phyloP scores from a whole-genome alignment of 2,329 filamentous ascomycete species.

The Pezicula carpinea region DNA sequence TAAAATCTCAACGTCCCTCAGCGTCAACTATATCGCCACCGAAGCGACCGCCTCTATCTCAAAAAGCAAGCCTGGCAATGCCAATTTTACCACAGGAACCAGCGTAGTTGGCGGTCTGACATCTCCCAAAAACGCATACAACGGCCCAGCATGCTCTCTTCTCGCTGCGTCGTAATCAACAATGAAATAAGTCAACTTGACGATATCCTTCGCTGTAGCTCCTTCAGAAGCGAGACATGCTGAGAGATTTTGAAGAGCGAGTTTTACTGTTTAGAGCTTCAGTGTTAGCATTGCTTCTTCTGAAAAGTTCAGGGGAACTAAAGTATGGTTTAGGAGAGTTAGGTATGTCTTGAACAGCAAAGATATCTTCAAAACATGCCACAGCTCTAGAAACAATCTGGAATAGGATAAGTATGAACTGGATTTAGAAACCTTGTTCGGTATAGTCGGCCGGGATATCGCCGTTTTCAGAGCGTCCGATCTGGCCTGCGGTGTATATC shows the following conservation, averaged over 20 bases:
- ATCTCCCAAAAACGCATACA: neutral
- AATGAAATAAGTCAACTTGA: constrained; percentile 1
- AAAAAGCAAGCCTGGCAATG: neutral
- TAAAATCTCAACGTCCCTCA: too few species aligned
- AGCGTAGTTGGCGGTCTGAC: neutral
- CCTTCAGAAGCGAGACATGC: neutral
- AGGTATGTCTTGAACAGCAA: too few species aligned
- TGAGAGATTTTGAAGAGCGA: neutral
- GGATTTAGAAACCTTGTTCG: neutral
- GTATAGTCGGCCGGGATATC: neutral
- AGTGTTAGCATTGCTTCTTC: too few species aligned
- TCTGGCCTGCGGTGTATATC: constrained; percentile 1
- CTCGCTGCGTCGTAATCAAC: neutral
- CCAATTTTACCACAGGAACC: neutral
- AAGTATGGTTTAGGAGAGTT: too few species aligned
- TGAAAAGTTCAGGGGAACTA: too few species aligned
- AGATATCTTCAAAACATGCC: too few species aligned
- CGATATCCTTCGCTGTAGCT: neutral
- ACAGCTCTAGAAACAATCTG: too few species aligned
- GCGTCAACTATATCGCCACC: neutral
- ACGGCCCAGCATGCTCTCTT: neutral
- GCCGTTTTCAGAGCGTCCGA: neutral
- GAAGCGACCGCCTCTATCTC: constrained; percentile 2
- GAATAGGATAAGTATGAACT: too few species aligned
- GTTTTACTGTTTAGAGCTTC: neutral